Evolutionary conservation across 2,329 filamentous ascomycete genomes (phyloP), one percentile per base, ranked within the genome.

Genomic region (Rhytidhysteron rufulum): DNA sequence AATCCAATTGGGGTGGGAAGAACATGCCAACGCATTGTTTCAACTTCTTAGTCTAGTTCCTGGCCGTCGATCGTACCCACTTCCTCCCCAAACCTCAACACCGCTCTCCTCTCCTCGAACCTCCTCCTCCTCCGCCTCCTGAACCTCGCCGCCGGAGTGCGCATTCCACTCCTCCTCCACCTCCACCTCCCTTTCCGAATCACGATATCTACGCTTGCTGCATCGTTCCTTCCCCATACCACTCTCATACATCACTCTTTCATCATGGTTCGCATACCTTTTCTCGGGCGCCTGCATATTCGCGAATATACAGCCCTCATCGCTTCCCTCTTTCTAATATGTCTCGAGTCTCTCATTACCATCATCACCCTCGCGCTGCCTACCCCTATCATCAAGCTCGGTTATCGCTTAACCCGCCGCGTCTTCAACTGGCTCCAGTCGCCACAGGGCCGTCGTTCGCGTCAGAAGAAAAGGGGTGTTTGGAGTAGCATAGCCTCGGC

Each of bases 281-380:
- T 85, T 48, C 74, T 85, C 50, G 80, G 79, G 35, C 73, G 81
- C 45, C 71, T 85, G 29, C 63, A 71, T 39, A 45, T 70, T 65
- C 78, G 78, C 66, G 90, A 98, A 71, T 97, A 97, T 70, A 69
- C 94, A 48, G 88, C 90, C 29, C 79, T 98, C 31, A 68, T 93
- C 34, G 82, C 83, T 40, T 97, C 91, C 6, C 86, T 97, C 57
- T 57, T 88, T 38, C 78, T 98, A 27, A 83, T 97, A 43, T 76
- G 81, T 34, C 75, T 95, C 50, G 93, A 98, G 66, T 82, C 83
- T 41, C 58, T 95, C 45, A 85, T 95, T 55, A 83, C 91, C 54
- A 73, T 95, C 43, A 79, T 95, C 47, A 97, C 93, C 2, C 78
- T 96, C 46, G 87, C 88, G 25, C 78, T 98, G 31, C 93, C 91